These are phyloP conservation scores for Mucor irregularis DNA, from an alignment of 371 early-diverging fungal genomes.

Conservation along the genomic window DNA sequence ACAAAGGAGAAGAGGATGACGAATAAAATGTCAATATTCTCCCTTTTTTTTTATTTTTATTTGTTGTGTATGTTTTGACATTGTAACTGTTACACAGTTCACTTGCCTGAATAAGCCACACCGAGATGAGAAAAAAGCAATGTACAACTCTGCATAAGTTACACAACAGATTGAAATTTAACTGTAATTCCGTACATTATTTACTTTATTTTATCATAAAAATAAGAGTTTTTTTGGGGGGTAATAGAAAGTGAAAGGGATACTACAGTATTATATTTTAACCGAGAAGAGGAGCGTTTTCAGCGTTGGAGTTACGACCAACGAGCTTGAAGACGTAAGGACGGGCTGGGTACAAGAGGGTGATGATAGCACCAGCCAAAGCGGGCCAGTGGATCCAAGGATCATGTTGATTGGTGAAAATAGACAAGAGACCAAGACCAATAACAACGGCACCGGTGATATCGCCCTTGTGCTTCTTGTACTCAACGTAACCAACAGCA, in stretches of 20 bases:
- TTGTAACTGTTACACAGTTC: not conserved
- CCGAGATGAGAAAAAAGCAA: not conserved
- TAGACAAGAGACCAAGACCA: constrained; percentile 49
- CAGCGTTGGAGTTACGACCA: constrained; percentile 31
- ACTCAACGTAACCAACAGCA: constrained; percentile 69
- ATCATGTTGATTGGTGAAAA: constrained; percentile 47
- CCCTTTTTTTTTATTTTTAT: too few relatives aligned
- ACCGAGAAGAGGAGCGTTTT: constrained; percentile 37
- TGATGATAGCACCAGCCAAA: constrained; percentile 52
- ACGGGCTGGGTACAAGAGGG: constrained; percentile 56
- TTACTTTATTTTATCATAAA: not conserved
- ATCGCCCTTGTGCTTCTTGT: constrained; percentile 65
- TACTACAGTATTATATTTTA: constrained; percentile 10
- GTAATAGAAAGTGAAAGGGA: not conserved
- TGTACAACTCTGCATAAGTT: not conserved
- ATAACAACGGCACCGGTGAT: constrained; percentile 60
- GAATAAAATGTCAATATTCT: constrained; percentile 8
- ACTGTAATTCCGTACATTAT: not conserved
- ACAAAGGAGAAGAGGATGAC: constrained; percentile 8
- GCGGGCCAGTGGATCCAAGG: constrained; percentile 54
- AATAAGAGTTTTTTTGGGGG: not conserved
- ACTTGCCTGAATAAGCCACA: constrained; percentile 1
- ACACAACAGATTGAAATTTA: not conserved
- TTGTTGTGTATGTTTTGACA: not conserved
- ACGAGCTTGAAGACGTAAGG: constrained; percentile 50